Evolutionary conservation across 179 eudicot species (phyloP), one percentile per base, ranked within the genome.

Genomic region (Vitellaria paradoxa): DNA sequence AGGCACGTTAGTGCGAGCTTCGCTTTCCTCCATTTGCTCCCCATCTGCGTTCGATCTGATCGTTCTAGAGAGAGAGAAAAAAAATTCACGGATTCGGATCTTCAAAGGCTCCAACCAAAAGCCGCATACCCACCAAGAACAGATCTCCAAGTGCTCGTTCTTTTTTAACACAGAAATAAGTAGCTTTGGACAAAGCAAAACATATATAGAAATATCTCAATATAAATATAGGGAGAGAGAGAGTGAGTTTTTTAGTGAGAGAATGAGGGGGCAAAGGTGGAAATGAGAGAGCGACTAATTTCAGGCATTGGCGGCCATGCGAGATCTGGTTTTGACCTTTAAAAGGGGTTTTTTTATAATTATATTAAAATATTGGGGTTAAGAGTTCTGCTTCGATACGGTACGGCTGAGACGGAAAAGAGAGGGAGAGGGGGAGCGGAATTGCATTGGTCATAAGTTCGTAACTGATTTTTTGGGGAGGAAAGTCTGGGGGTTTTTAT

Each of bases 11-110:
- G 76, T 8, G 98, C 97, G 52, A 85, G 77, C 80, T 86, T 93
- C 12, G 87, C 92, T 63, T 91, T 94, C 74, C 88, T 84, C 98
- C 98, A 94, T 82, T 85, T 92, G 76, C 92, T 91, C 2, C 73
- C 88, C 90, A 86, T 87, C 73, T 20, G 17, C 13, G 45, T 13
- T 49, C 46, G 77, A 79, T 79, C 74, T 47, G 73, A 18, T 9
- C 26, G 10, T 62, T 52, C 40, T 40, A 53, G 37, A 60, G 46
- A 60, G 57, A 74, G 68, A 64, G 61, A 78, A 17, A 66, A 40
- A 21, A 23, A 17, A 30, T 42, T 71, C 14, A 75, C 46, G 45
- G 9, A 61, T 18, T 75, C 26, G 64, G 70, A 55, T 24, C 59
- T 50, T 49, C 57, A 20, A 69, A 47, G 2, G 17, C 52, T 67